Conservation (phyloP, 1,284 basidiomycete genomes). For the Puccinia hordei region DNA sequence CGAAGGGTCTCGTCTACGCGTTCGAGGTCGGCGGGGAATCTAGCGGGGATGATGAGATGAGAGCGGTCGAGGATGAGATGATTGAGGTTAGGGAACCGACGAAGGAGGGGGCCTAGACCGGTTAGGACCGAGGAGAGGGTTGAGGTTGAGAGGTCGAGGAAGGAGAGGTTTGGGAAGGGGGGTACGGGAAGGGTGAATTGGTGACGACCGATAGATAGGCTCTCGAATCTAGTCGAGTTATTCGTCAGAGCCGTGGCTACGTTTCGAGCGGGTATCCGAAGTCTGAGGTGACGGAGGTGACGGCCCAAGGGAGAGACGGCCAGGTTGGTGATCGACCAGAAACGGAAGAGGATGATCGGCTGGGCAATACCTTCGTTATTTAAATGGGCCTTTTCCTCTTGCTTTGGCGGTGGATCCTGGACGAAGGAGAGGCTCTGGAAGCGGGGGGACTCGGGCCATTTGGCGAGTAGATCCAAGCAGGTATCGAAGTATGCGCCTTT, state of each 20-base stretch:
- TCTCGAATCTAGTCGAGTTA: not conserved
- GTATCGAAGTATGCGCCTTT: conserved; percentile 50
- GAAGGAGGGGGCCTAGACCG: not conserved
- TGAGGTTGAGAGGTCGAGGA: conserved; percentile 44
- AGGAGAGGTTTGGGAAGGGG: conserved; percentile 24
- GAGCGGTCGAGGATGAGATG: conserved; percentile 36
- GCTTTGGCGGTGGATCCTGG: conserved; percentile 33
- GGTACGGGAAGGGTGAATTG: not conserved
- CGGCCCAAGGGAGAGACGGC: conserved; percentile 8
- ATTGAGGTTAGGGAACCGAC: conserved; percentile 3
- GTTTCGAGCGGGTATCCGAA: conserved; percentile 39
- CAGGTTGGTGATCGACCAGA: conserved; percentile 20
- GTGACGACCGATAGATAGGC: too few species aligned
- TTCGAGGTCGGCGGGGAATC: conserved; percentile 39
- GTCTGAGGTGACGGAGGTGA: not conserved
- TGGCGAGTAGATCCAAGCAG: conserved; percentile 13
- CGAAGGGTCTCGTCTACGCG: conserved; percentile 25
- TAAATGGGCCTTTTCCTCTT: not conserved
- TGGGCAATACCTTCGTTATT: conserved; percentile 29
- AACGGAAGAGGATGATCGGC: conserved; percentile 48
- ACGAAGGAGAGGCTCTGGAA: conserved; percentile 42
- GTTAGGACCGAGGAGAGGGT: not conserved
- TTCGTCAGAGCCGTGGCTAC: conserved; percentile 4
- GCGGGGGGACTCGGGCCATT: not conserved
- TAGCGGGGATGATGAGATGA: conserved; percentile 20